Evolutionary conservation across 139 green algal species (phyloP), one percentile per base, ranked within the genome.

Genomic region (Coelastrella sp.): DNA sequence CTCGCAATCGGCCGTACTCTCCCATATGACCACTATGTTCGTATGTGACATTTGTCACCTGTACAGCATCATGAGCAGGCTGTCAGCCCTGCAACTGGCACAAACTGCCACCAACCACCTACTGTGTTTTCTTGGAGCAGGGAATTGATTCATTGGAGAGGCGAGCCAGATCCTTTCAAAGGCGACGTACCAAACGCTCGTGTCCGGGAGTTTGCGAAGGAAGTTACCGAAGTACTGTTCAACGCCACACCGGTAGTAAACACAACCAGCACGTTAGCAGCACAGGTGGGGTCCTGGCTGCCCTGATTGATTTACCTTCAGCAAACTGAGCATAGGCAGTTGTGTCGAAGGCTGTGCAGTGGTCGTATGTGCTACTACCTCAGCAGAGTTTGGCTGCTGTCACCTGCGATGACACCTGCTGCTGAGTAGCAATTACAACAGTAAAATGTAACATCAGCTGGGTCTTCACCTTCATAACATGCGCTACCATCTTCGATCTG

Each of bases 141-240:
- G 84, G 94, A 96, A 11, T 90, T 95, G 71, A 87, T 89, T 0
- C 90, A 95, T 56, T 97, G 92, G 74, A 90, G 92, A 7, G 94
- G 94, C 0, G 93, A 96, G 74, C 89, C 92, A 23, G 95, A 97
- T 58, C 93, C 94, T 2, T 95, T 96, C 92, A 95, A 94, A 80
- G 96, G 94, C 0, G 95, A 97, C 71, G 87, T 91, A 7, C 91
- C 79, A 0, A 97, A 96, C 58, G 92, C 95, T 75, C 91, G 91
- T 13, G 95, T 97, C 65, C 82, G 95, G 7, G 95, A 96, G 20
- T 71, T 89, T 11, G 94, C 95, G 5, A 96, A 96, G 71, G 93
- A 96, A 13, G 92, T 92, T 0, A 32, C 95, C 4, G 94, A 96
- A 22, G 90, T 92, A 11, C 80, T 97, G 47, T 96, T 96, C 90